phyloP scores from a whole-genome alignment of 108 stramenopile species.

The Skeletonema marinoi region DNA sequence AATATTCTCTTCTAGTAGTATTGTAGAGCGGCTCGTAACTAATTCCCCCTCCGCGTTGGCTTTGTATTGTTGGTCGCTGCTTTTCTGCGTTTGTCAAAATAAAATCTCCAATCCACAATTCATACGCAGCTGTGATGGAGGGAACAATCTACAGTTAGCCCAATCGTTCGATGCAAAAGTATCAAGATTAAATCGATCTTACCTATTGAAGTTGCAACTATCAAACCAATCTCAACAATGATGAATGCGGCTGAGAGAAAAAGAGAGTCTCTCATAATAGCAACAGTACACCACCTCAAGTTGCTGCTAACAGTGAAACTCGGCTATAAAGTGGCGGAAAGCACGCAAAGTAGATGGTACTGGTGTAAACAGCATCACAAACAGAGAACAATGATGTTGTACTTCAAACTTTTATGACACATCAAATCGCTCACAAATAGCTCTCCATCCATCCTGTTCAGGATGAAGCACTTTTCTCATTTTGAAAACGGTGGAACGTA shows the following conservation, averaged over 20 bases:
- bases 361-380: too few relatives aligned
- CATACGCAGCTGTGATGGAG: slow-evolving; percentile 26
- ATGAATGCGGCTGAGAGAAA: slow-evolving; percentile 40
- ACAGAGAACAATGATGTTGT: too few relatives aligned
- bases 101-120: slow-evolving; percentile 42
- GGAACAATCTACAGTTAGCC: neutral
- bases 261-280: slow-evolving; percentile 12
- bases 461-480: too few relatives aligned
- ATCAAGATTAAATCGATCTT: neutral
- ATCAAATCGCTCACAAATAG: too few relatives aligned
- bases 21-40: slow-evolving; percentile 8
- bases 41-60: slow-evolving; percentile 17
- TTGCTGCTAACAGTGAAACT: too few relatives aligned
- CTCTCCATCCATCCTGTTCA: too few relatives aligned
- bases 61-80: slow-evolving; percentile 19
- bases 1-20: slow-evolving; percentile 2
- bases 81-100: slow-evolving; percentile 35
- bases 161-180: neutral
- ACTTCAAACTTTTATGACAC: too few relatives aligned
- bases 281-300: too few relatives aligned
- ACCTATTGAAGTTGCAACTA: slow-evolving; percentile 1
- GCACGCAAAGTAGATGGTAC: too few relatives aligned
- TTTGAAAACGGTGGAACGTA: too few relatives aligned
- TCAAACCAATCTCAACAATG: slow-evolving; percentile 32
- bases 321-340: too few relatives aligned